Conservation (phyloP, 1,139 yeast species). For the Entelexis sorbosivorans region DNA sequence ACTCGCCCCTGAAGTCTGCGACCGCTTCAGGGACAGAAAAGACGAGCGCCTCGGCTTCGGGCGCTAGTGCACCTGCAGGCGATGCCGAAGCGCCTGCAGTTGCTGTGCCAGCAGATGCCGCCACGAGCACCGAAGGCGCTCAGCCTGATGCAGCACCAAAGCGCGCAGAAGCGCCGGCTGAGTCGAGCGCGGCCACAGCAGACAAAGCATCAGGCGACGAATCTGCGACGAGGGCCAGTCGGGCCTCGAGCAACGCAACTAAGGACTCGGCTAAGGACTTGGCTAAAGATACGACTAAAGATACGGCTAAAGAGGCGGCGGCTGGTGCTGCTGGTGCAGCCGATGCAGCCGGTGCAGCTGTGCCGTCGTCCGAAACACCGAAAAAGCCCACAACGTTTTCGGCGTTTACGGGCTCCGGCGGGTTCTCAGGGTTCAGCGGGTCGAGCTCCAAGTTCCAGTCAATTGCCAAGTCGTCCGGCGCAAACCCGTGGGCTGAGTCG, state of each 20-base stretch:
- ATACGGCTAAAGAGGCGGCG: not conserved
- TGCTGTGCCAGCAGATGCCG: no score
- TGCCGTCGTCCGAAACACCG: not conserved
- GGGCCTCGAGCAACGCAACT: no score
- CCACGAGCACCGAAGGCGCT: no score
- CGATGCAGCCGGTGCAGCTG: not conserved
- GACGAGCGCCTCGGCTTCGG: no score
- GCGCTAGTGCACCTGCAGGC: no score
- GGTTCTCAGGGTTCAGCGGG: constrained; percentile 5
- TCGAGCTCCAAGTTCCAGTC: constrained; percentile 5
- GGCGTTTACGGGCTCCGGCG: constrained; percentile 10
- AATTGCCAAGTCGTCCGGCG: not conserved
- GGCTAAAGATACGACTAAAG: not conserved
- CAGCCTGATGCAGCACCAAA: no score
- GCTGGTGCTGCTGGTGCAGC: not conserved
- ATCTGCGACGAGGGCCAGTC: no score
- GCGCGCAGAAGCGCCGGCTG: no score
- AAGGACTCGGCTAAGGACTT: no score
- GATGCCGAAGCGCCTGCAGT: no score
- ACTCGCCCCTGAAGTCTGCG: not conserved
- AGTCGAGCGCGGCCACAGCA: no score
- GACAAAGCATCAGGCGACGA: no score
- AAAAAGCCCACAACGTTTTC: constrained; percentile 13
- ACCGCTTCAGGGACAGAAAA: not conserved
- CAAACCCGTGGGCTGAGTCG: constrained; percentile 15